A percentile compares a stretch with the other conserved stretches of the same genome.
phyloP scores from a whole-genome alignment of 1,284 basidiomycete species.

The Rhodotorula sp. region DNA sequence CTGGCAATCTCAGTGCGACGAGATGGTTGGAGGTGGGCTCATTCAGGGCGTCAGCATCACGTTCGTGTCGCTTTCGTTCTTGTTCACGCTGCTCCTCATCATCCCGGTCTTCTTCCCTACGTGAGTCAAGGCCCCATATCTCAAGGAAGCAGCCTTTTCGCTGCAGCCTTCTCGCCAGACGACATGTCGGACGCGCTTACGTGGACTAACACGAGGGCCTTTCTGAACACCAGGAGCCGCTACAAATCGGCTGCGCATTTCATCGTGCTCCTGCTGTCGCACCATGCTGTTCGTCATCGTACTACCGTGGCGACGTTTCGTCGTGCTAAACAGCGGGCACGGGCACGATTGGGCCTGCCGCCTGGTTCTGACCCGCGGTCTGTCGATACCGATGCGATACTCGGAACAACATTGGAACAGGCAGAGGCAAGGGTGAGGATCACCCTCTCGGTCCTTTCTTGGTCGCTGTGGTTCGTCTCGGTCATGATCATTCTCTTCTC shows the following conservation, averaged over 20 bases:
- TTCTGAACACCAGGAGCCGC: not conserved
- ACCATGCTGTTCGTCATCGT: not conserved
- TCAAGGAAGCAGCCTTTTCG: no score
- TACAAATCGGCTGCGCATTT: not conserved
- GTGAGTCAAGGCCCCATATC: not conserved
- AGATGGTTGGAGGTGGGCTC: not conserved
- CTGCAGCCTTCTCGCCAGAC: no score
- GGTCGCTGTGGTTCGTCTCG: not conserved
- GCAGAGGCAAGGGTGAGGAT: not conserved
- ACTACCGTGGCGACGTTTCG: no score
- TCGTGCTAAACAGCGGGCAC: no score
- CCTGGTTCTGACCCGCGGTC: no score
- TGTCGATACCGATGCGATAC: not conserved
- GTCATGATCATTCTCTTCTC: not conserved
- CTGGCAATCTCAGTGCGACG: constrained; percentile 7
- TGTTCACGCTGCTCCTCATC: not conserved
- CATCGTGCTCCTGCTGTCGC: not conserved
- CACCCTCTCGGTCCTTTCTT: not conserved
- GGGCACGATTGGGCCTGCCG: no score
- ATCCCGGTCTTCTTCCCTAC: not conserved
- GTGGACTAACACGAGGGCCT: no score
- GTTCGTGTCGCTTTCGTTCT: not conserved
- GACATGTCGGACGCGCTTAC: not conserved
- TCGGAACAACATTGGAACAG: not conserved
- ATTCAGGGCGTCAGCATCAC: not conserved